Evolutionary conservation across 2,329 filamentous ascomycete genomes (phyloP), one percentile per base, ranked within the genome.

Genomic region (Harringtonia aguacate): DNA sequence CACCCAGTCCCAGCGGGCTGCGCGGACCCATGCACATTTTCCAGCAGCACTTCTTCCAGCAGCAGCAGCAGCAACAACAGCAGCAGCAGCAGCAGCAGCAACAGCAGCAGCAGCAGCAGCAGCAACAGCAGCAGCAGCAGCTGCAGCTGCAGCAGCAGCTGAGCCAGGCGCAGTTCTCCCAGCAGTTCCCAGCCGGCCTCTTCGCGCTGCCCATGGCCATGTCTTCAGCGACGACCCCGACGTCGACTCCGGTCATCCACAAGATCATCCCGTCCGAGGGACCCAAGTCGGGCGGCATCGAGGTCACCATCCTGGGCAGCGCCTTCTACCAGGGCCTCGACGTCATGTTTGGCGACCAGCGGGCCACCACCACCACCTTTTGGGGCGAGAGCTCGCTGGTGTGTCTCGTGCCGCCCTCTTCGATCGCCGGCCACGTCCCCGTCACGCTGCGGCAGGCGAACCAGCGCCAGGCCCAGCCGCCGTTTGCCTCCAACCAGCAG

Each of bases 231-330:
- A 27, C 50, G 15, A 41, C 67, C 22, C 38, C 39, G 17, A 38
- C 43, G 7, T 41, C 44, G 1, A 27, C 67, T 39, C 67, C 71
- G n/a, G 74, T 75, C 17, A 90, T 94, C 20, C 81, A 86, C 58
- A 90, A 89, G 59, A 73, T 95, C 48, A 86, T 92, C 30, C 88
- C 89, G 0, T 75, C 74, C 27, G 85, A 94, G 60, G 88, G 88
- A 0, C 85, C 88, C 8, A 85, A 81, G 46, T 78, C 77, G 30
- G 88, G 88, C 47, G 88, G 88, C 35, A 88, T 86, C 42, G 88
- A 95, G 59, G 86, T 95, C 4, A 90, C 86, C 0, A 76, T 92
- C 45, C 69, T 94, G 9, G 88, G 89, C 17, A 84, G 80, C 50
- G 79, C 81, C 14, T 94, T 95, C 58, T 81, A 79, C 50, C 81